A percentile compares a stretch with the other conserved stretches of the same genome.
phyloP scores from a whole-genome alignment of 192 early-diverging fungal genomes.

The Dissophora ornata region DNA sequence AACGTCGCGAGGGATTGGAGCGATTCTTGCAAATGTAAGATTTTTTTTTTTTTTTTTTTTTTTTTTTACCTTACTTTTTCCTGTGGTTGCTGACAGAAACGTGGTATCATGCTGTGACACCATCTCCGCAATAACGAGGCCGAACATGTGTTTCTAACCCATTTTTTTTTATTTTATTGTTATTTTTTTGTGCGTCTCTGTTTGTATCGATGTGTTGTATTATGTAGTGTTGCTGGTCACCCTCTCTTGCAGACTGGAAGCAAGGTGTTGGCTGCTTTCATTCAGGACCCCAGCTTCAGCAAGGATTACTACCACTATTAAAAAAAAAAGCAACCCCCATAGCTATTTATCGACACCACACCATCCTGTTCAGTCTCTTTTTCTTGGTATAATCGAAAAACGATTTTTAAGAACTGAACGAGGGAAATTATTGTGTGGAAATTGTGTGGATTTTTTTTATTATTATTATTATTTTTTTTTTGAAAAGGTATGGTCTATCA shows the following conservation, averaged over 20 bases:
- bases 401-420: too few species aligned
- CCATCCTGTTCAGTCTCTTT: too few species aligned
- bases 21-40: conserved; percentile 95
- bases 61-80: too few species aligned
- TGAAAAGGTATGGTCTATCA: too few species aligned
- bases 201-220: too few species aligned
- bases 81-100: too few species aligned
- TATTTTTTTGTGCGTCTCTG: conserved; percentile 11
- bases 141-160: not conserved
- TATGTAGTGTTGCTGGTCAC: conserved; percentile 89
- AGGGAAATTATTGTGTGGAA: too few species aligned
- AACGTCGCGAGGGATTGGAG: conserved; percentile 89
- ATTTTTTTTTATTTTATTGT: not conserved
- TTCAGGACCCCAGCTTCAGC: conserved; percentile 92
- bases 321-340: conserved; percentile 9
- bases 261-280: conserved; percentile 91
- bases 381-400: too few species aligned
- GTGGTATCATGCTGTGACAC: conserved; percentile 3
- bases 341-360: too few species aligned
- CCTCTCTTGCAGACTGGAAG: conserved; percentile 98
- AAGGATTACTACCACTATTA: conserved; percentile 79
- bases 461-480: too few species aligned
- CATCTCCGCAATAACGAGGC: too few species aligned
- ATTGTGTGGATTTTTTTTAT: too few species aligned
- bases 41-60: not conserved